A percentile compares a stretch with the other conserved stretches of the same genome.
Evolutionary conservation across 805 yeast species (phyloP).

Genomic region (Saccharomycopsis fibuligera): DNA sequence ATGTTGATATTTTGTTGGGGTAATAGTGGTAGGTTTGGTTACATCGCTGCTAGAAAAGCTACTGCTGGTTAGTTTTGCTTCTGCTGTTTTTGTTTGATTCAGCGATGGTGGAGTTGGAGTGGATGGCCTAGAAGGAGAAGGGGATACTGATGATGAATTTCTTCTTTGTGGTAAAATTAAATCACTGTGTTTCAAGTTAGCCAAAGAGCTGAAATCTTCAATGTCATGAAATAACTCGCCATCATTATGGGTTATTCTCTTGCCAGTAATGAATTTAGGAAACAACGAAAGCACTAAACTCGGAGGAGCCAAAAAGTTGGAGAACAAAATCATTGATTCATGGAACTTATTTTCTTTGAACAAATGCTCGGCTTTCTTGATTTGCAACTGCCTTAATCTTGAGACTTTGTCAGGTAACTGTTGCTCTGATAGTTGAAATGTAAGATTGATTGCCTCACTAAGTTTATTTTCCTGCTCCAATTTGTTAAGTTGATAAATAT

Average conservation of each 20-base stretch:
- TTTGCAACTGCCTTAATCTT: conserved; percentile 34
- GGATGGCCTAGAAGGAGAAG: background rate
- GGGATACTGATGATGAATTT: background rate
- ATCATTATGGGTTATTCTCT: too few relatives aligned
- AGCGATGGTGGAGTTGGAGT: background rate
- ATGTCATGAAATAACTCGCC: background rate
- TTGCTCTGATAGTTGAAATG: conserved; percentile 28
- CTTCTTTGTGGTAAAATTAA: background rate
- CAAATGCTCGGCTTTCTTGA: conserved; percentile 22
- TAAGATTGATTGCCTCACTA: conserved; percentile 40
- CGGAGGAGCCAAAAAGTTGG: conserved; percentile 56
- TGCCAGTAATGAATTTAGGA: conserved; percentile 33
- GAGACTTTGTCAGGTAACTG: conserved; percentile 28
- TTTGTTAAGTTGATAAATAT: conserved; percentile 29
- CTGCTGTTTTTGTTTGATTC: background rate
- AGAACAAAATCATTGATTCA: conserved; percentile 39
- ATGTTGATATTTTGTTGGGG: background rate
- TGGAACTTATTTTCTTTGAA: conserved; percentile 28
- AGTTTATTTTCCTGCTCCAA: conserved; percentile 28
- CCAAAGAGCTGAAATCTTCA: conserved; percentile 20
- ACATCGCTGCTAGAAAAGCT: too few relatives aligned
- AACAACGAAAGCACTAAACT: conserved; percentile 40
- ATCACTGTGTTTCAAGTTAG: conserved; percentile 15
- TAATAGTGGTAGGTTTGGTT: background rate
- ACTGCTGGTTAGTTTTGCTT: too few relatives aligned